phyloP scores from a whole-genome alignment of 148 eudicot species.

The Arbutus unedo region DNA sequence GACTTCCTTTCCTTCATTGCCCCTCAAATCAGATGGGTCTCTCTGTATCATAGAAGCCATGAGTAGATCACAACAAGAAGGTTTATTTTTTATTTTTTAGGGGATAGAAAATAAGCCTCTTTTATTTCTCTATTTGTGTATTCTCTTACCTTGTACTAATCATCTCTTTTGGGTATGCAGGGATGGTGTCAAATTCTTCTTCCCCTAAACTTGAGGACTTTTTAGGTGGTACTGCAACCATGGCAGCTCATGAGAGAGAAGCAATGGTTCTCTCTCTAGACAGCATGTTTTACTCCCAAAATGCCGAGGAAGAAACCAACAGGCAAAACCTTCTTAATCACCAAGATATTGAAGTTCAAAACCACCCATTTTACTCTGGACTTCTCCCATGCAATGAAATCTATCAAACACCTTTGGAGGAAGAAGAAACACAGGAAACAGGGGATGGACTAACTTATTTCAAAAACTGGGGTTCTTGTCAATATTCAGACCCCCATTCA shows the following conservation, averaged over 20 bases:
- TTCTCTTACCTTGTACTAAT: background rate
- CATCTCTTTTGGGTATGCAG: slow-evolving; percentile 22
- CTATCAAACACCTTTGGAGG: slow-evolving; percentile 20
- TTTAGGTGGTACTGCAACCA: slow-evolving; percentile 55
- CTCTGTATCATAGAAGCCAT: slow-evolving; percentile 57
- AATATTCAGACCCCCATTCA: slow-evolving; percentile 21
- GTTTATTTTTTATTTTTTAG: slow-evolving; percentile 17
- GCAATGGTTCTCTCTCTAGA: slow-evolving; percentile 48
- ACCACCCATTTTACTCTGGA: slow-evolving; percentile 26
- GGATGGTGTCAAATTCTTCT: slow-evolving; percentile 48
- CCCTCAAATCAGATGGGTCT: slow-evolving; percentile 88
- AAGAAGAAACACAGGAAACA: slow-evolving; percentile 13
- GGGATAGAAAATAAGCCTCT: too few species aligned
- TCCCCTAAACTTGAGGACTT: slow-evolving; percentile 85
- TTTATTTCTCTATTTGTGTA: background rate
- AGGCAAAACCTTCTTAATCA: slow-evolving; percentile 15
- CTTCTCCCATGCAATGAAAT: background rate
- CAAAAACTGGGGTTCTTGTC: slow-evolving; percentile 51
- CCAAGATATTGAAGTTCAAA: slow-evolving; percentile 17
- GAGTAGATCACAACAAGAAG: slow-evolving; percentile 49
- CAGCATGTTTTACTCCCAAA: slow-evolving; percentile 51
- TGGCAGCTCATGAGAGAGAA: slow-evolving; percentile 38
- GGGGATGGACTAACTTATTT: slow-evolving; percentile 37
- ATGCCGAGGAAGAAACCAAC: slow-evolving; percentile 16
- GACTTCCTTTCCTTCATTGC: slow-evolving; percentile 62